phyloP scores from a whole-genome alignment of 2,329 filamentous ascomycete species.

The Arthroderma sp. region DNA sequence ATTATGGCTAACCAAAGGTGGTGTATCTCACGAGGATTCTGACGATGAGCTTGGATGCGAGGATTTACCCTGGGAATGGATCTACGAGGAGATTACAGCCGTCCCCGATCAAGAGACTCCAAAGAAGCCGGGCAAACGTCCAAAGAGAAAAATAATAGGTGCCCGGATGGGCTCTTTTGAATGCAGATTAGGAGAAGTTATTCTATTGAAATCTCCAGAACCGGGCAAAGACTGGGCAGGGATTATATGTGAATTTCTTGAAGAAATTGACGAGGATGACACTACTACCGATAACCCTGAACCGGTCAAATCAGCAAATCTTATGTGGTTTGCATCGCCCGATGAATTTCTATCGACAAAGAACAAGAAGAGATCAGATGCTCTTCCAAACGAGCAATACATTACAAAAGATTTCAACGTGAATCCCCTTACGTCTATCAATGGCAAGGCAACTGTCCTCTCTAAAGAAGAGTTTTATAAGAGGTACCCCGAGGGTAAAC shows the following conservation, averaged over 20 bases:
- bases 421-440: slow-evolving; percentile 78
- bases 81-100: slow-evolving; percentile 40
- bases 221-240: slow-evolving; percentile 84
- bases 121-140: slow-evolving; percentile 4
- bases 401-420: slow-evolving; percentile 76
- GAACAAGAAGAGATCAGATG: slow-evolving; percentile 69
- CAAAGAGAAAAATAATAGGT: slow-evolving; percentile 51
- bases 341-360: slow-evolving; percentile 79
- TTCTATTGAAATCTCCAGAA: slow-evolving; percentile 78
- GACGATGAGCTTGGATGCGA: slow-evolving; percentile 73
- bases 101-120: slow-evolving; percentile 5
- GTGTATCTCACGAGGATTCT: slow-evolving; percentile 61
- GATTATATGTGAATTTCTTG: slow-evolving; percentile 68
- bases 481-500: slow-evolving; percentile 59
- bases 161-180: slow-evolving; percentile 71
- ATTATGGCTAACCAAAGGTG: slow-evolving; percentile 44
- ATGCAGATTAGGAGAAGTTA: slow-evolving; percentile 67
- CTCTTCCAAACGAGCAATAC: slow-evolving; percentile 78
- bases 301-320: slow-evolving; percentile 58
- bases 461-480: slow-evolving; percentile 56
- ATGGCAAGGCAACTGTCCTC: slow-evolving; percentile 70
- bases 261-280: slow-evolving; percentile 52
- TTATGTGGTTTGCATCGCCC: slow-evolving; percentile 85
- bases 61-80: slow-evolving; percentile 66
- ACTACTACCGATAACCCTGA: slow-evolving; percentile 46